Percentiles rank a stretch among this genome's conserved stretches.
These are phyloP conservation scores for Colletotrichum orchidophilum DNA, from an alignment of 2,329 filamentous ascomycete genomes.

Conservation along the genomic window DNA sequence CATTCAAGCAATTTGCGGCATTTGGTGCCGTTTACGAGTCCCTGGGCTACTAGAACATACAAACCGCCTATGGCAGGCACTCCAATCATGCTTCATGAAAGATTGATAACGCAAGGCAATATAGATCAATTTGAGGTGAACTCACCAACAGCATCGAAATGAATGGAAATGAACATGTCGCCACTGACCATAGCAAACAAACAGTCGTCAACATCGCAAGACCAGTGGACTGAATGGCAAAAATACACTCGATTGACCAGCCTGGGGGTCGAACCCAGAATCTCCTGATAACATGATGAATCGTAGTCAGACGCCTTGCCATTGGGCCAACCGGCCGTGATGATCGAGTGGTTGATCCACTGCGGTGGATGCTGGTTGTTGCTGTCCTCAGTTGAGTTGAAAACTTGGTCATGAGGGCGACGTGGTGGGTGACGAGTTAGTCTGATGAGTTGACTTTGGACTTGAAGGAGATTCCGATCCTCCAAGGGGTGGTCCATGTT, in stretches of 20 bases:
- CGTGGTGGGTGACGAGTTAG: neutral
- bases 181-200: too few species aligned
- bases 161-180: too few species aligned
- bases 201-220: too few species aligned
- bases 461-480: neutral
- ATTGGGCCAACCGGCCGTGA: conserved; percentile 44
- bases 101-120: neutral
- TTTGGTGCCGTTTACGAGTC: neutral
- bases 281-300: conserved; percentile 17
- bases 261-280: conserved; percentile 34
- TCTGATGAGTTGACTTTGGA: neutral
- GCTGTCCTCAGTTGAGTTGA: rapidly evolving
- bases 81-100: neutral
- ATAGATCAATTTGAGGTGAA: neutral
- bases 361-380: neutral
- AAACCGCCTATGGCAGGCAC: neutral
- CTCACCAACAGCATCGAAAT: too few species aligned
- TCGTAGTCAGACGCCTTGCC: conserved; percentile 56
- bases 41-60: neutral
- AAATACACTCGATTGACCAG: conserved; percentile 13
- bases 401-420: neutral
- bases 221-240: neutral
- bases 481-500: neutral
- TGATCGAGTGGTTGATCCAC: neutral
- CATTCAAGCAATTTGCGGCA: conserved; percentile 20